Evolutionary conservation across 2,329 filamentous ascomycete species (phyloP).

Genomic region (Xenosphaeropsis pyriputrescens): DNA sequence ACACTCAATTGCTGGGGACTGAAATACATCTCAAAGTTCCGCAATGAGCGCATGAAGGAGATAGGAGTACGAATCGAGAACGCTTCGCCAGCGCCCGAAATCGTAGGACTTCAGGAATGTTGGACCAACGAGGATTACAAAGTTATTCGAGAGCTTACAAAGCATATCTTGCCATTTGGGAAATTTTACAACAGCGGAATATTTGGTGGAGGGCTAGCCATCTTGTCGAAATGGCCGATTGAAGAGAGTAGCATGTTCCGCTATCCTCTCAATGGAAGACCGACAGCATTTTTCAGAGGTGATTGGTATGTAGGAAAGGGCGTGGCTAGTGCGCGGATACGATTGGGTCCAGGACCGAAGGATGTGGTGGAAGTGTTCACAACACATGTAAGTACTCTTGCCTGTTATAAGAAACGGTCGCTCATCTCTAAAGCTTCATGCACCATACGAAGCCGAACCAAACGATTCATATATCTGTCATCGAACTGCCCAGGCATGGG

Average conservation of each 20-base stretch:
- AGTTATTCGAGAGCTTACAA: constrained; percentile 59
- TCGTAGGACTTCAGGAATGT: constrained; percentile 90
- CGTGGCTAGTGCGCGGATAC: constrained; percentile 68
- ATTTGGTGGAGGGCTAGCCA: constrained; percentile 79
- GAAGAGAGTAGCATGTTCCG: constrained; percentile 73
- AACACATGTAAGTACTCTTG: constrained; percentile 50
- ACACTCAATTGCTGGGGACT: constrained; percentile 97
- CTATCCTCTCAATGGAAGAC: constrained; percentile 86
- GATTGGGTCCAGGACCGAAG: constrained; percentile 46
- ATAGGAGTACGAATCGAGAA: constrained; percentile 70
- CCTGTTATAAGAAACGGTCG: neutral
- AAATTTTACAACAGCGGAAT: constrained; percentile 89
- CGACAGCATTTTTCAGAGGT: constrained; percentile 84
- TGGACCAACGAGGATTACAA: constrained; percentile 80
- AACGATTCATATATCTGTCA: constrained; percentile 83
- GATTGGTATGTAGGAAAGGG: constrained; percentile 98
- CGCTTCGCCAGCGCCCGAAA: constrained; percentile 55
- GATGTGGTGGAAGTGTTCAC: constrained; percentile 82
- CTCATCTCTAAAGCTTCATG: constrained; percentile 41
- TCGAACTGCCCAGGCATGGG: constrained; percentile 86
- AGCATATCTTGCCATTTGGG: constrained; percentile 65
- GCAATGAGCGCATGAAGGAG: constrained; percentile 62
- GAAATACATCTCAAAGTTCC: constrained; percentile 68
- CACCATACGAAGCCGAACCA: constrained; percentile 69
- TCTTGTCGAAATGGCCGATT: constrained; percentile 85